Evolutionary conservation across 2,329 filamentous ascomycete species (phyloP).

Genomic region (Juglanconis sp.): DNA sequence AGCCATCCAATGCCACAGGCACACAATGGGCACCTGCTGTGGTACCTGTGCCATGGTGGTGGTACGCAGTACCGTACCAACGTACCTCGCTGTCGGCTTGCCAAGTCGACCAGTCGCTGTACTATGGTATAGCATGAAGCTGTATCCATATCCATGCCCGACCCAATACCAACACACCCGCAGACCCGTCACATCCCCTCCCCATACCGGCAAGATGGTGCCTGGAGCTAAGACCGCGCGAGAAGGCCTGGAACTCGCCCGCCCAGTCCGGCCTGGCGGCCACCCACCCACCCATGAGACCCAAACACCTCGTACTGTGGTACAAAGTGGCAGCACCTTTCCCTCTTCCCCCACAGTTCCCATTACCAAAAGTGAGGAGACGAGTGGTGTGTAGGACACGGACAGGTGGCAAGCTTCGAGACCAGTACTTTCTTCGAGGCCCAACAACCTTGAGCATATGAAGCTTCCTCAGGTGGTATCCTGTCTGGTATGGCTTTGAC

Average conservation of each 20-base stretch:
- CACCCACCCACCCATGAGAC: constrained; percentile 4
- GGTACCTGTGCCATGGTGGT: not conserved
- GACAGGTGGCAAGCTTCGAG: constrained; percentile 14
- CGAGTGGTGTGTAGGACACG: constrained; percentile 9
- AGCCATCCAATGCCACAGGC: not conserved
- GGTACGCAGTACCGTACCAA: not conserved
- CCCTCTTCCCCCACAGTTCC: not conserved
- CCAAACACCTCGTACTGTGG: constrained; percentile 12
- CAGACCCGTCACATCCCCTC: not conserved
- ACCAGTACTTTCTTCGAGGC: not conserved
- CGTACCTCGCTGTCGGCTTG: not conserved
- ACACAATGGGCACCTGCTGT: not conserved
- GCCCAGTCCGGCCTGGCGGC: not conserved
- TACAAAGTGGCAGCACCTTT: not conserved
- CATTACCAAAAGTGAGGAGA: constrained; percentile 5
- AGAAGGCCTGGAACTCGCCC: not conserved
- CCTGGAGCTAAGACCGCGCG: constrained; percentile 17
- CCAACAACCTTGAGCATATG: not conserved
- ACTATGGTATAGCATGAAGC: not conserved
- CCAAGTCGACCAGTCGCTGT: not conserved
- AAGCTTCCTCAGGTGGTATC: not conserved
- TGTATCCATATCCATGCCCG: constrained; percentile 11
- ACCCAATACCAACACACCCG: constrained; percentile 2
- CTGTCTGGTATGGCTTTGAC: too few species aligned
- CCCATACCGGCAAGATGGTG: not conserved